Base-by-base conservation (phyloP, 2,329 filamentous ascomycete genomes). In the Tolypocladium sp. region DNA sequence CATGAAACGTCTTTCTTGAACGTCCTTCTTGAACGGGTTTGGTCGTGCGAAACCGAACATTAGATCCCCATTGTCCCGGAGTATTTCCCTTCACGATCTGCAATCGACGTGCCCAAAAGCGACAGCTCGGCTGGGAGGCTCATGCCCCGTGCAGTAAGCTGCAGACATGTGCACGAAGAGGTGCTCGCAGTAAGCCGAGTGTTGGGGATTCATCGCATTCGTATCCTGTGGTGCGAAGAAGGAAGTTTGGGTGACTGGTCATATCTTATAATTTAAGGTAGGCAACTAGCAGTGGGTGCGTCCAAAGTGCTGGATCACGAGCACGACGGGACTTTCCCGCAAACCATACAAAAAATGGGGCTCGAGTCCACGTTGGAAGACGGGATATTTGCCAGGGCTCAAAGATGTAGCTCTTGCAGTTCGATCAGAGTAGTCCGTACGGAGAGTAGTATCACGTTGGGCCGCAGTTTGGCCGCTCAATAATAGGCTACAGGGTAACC, bases 401-500 rank as follows among this genome's bases (percentile, higher is more conserved):
- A 15, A 38, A 38, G 6, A 17, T 7, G 37, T 17, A 38, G 37
- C 37, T 38, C 37, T 38, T 38, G 4, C 12, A 6, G 35, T 37
- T 37, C 35, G 12, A 37, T 37, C 12, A 13, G 35, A 37, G 9
- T 35, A 35, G n/a, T n/a, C n/a, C n/a, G n/a, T n/a, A n/a, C n/a
- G n/a, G n/a, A n/a, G n/a, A n/a, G 42, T 22, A 42, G n/a, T 13
- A 44, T 22, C 10, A 3, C 42, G 42, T 44, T 15, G 42, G 17
- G 38, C 38, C 38, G 40, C 20, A n/a, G 40, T n/a, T n/a, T 42
- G 40, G 40, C 40, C 40, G 38, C 38, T 20, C 38, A 17, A 9
- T 5, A 20, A 40, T 15, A 3, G 13, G 3, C 25, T 51, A 33
- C 9, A 63, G 63, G 63, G 60, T 62, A 63, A 20, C 41, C 55